Evolutionary conservation across 2,329 filamentous ascomycete species (phyloP).

Genomic region (Zarea fungicola): DNA sequence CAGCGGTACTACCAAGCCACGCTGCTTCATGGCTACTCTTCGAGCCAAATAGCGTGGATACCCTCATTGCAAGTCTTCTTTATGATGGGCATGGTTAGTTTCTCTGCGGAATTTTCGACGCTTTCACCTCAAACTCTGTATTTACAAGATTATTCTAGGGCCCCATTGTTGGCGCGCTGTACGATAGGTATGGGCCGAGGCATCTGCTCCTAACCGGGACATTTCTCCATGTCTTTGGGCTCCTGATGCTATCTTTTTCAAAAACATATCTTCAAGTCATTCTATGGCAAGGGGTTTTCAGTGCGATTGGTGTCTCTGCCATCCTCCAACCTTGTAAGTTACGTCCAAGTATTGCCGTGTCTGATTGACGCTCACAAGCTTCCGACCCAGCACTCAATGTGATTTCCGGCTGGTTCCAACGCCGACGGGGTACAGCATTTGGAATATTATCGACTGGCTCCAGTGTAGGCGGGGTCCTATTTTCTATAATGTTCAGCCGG

Average conservation of each 20-base stretch:
- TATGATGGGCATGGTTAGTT: constrained; percentile 26
- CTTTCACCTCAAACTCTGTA: background rate
- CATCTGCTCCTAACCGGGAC: constrained; percentile 44
- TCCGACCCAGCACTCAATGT: constrained; percentile 16
- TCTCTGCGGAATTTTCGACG: background rate
- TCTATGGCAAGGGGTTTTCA: constrained; percentile 27
- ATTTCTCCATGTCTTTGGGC: constrained; percentile 48
- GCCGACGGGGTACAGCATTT: constrained; percentile 22
- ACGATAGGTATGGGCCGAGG: constrained; percentile 55
- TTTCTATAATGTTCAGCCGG: constrained; percentile 27
- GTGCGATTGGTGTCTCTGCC: constrained; percentile 23
- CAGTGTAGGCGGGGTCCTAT: constrained; percentile 27
- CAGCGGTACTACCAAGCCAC: constrained; percentile 47
- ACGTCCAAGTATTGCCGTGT: background rate
- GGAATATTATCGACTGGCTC: constrained; percentile 23
- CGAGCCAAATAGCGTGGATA: constrained; percentile 51
- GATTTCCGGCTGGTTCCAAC: constrained; percentile 20
- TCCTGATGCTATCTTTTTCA: constrained; percentile 53
- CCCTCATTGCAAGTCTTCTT: constrained; percentile 47
- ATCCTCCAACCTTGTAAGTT: constrained; percentile 17
- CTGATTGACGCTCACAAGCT: background rate
- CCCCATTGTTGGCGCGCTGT: constrained; percentile 52
- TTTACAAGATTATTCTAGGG: constrained; percentile 28
- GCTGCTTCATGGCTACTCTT: constrained; percentile 38
- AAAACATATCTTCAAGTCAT: constrained; percentile 30